A percentile compares a stretch with the other conserved stretches of the same genome.
These are phyloP conservation scores for Buddleja alternifolia DNA, from an alignment of 257 asterid species.

Conservation along the genomic window DNA sequence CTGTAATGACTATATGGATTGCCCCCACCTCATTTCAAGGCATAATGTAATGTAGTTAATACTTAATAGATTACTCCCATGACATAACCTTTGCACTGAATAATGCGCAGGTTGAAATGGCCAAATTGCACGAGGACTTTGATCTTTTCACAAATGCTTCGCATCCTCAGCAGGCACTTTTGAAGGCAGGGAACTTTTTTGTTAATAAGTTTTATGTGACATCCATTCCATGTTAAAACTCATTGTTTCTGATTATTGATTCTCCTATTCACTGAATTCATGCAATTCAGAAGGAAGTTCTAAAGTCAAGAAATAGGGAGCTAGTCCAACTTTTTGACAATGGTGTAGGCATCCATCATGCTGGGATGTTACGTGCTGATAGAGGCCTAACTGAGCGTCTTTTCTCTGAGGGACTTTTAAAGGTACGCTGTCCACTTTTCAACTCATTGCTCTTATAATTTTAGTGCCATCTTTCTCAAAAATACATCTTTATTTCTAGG, in stretches of 20 bases:
- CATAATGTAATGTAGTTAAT: conserved; percentile 17
- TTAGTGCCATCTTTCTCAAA: conserved; percentile 29
- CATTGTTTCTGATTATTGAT: conserved; percentile 24
- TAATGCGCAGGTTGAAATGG: conserved; percentile 76
- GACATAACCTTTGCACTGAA: conserved; percentile 15
- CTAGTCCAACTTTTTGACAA: conserved; percentile 81
- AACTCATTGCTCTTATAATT: conserved; percentile 13
- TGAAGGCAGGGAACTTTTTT: conserved; percentile 64
- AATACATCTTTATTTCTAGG: conserved; percentile 47
- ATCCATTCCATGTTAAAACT: conserved; percentile 19
- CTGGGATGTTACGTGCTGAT: conserved; percentile 97
- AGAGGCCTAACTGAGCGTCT: conserved; percentile 95
- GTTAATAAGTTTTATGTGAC: conserved; percentile 27
- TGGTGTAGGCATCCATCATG: conserved; percentile 97
- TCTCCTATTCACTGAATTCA: conserved; percentile 32
- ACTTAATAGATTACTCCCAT: conserved; percentile 21
- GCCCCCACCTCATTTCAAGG: conserved; percentile 14
- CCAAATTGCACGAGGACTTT: conserved; percentile 53
- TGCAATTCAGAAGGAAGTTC: conserved; percentile 78
- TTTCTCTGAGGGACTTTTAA: conserved; percentile 92
- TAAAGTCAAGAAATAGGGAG: conserved; percentile 92
- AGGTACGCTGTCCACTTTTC: conserved; percentile 44
- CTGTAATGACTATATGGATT: not conserved
- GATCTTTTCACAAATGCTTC: conserved; percentile 71
- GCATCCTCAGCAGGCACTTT: conserved; percentile 85